Conservation (phyloP, 805 yeast genomes). For the Zygosaccharomyces bisporus region DNA sequence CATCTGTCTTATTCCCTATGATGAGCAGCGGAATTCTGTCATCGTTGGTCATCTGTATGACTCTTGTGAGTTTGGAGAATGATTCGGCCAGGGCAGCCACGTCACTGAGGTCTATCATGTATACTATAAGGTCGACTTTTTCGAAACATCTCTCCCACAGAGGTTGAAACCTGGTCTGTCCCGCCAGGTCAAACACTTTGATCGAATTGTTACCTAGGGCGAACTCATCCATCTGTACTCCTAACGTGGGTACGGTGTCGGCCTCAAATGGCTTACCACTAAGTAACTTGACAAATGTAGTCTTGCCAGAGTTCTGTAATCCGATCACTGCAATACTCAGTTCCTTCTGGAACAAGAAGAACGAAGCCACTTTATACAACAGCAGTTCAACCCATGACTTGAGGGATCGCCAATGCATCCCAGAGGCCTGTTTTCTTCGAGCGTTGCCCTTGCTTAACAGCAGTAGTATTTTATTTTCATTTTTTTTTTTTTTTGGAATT, state of each 20-base stretch:
- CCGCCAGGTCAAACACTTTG: slow-evolving; percentile 23
- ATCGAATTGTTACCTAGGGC: slow-evolving; percentile 17
- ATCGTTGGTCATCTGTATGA: slow-evolving; percentile 20
- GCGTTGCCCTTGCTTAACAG: no score
- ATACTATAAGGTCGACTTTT: slow-evolving; percentile 22
- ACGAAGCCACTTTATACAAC: slow-evolving; percentile 18
- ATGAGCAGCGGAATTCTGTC: slow-evolving; percentile 23
- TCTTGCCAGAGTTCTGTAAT: slow-evolving; percentile 24
- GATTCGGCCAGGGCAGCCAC: slow-evolving; percentile 16
- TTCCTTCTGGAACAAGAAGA: slow-evolving; percentile 19
- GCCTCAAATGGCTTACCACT: slow-evolving; percentile 20
- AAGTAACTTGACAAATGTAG: slow-evolving; percentile 19
- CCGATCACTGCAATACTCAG: slow-evolving; percentile 24
- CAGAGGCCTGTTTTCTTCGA: not conserved
- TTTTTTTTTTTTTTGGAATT: not conserved
- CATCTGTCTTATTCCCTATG: slow-evolving; percentile 24
- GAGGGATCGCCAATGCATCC: slow-evolving; percentile 13
- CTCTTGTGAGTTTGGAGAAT: slow-evolving; percentile 15
- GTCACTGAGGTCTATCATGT: slow-evolving; percentile 26
- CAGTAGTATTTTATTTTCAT: not conserved
- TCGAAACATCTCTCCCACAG: slow-evolving; percentile 24
- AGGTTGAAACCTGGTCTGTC: slow-evolving; percentile 24
- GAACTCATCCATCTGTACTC: slow-evolving; percentile 19
- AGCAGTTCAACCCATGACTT: slow-evolving; percentile 15
- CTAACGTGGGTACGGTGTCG: slow-evolving; percentile 26